phyloP scores from a whole-genome alignment of 83 land plant genomes.

The Isoetes engelmannii region DNA sequence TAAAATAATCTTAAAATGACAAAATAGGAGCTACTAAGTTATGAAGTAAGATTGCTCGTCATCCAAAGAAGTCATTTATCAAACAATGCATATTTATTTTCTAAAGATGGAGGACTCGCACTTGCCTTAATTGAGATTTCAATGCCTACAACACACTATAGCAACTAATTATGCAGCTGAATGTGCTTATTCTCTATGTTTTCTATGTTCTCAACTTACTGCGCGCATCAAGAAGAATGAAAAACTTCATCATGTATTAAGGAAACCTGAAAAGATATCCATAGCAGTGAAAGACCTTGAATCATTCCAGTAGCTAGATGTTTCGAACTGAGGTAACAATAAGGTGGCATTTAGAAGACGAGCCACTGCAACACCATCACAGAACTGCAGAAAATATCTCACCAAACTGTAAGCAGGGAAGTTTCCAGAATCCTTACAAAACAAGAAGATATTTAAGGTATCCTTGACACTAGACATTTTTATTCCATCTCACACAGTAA shows the following conservation, averaged over 20 bases:
- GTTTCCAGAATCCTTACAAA: too few species aligned
- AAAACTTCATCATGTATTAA: too few species aligned
- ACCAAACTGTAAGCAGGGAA: too few species aligned
- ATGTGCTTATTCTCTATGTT: background rate
- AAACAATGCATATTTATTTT: too few species aligned
- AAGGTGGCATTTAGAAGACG: constrained; percentile 82
- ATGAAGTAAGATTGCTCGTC: background rate
- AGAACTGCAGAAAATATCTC: constrained; percentile 42
- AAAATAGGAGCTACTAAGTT: background rate
- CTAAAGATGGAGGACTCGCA: too few species aligned
- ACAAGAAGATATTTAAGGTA: background rate
- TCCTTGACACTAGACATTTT: too few species aligned
- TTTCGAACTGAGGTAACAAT: constrained; percentile 75
- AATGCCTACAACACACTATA: too few species aligned
- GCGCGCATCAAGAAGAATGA: background rate
- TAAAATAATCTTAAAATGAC: background rate
- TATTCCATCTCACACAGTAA: too few species aligned
- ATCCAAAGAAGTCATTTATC: background rate
- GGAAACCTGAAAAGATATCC: too few species aligned
- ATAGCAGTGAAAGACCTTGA: constrained; percentile 43
- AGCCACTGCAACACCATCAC: constrained; percentile 87
- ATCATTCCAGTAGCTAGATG: constrained; percentile 87
- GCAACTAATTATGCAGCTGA: too few species aligned
- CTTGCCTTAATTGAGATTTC: too few species aligned
- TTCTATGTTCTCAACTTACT: background rate